Evolutionary conservation across 805 yeast species (phyloP), one percentile per base, ranked within the genome.

Genomic region (Maudiozyma turicensis): DNA sequence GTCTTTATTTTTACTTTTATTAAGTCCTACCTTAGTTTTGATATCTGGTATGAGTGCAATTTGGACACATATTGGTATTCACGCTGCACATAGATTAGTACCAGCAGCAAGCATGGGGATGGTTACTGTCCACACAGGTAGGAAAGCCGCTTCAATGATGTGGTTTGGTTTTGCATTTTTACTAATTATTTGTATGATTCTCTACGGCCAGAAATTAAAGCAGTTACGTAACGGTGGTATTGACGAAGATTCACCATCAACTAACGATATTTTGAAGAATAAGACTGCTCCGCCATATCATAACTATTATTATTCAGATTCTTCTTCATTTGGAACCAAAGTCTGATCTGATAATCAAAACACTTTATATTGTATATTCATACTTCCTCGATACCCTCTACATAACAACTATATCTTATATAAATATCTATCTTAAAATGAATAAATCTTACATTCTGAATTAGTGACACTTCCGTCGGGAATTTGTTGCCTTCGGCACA

Each of bases 11-110:
- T 59, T 57, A 46, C 58, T 69, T 51, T 54, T 56, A 5, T 51
- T 75, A 30, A 64, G 75, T 15, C 61, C 71, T 0, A 50, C 67
- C 0, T 54, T 71, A 43, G 67, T 72, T 5, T 58, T 81, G 3
- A 41, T 80, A 2, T 81, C 85, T 84, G 86, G 84, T 0, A 63
- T 80, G 31, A 85, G 85, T 2, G 70, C 85, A 0, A 80, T 81
- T 76, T 74, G 84, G 69, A 74, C 74, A 45, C 80, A 78, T 55
- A 78, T 81, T 46, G 83, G 84, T 0, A 70, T 73, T 0, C 67
- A 67, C 38, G 66, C 81, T 2, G 72, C 76, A 5, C 55, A 59
- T 7, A 54, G 59, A n/a, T 58, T 81, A 33, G 70, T 78, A 0
- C 72, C 73, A 3, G 63, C 69, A 1, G 72, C 83, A 10, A 77